These are phyloP conservation scores for Trichosanthes truncata DNA, from an alignment of 306 rosid species.

Conservation along the genomic window DNA sequence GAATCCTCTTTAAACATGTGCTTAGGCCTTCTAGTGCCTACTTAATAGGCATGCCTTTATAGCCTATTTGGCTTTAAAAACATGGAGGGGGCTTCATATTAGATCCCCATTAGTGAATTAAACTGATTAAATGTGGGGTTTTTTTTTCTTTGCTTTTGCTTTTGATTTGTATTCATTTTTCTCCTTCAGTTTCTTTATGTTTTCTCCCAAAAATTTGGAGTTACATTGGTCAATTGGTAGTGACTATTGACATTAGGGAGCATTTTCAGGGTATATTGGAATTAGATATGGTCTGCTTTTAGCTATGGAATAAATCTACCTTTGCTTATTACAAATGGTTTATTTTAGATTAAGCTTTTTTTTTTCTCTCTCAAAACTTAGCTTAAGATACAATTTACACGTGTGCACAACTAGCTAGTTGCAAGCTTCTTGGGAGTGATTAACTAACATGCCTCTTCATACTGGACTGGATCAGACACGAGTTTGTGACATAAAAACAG, in stretches of 20 bases:
- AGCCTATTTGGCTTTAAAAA: not conserved
- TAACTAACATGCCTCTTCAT: not conserved
- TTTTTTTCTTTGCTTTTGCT: not conserved
- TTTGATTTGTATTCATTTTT: not conserved
- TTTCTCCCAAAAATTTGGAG: constrained; percentile 9
- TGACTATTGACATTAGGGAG: constrained; percentile 1
- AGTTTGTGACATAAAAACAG: not conserved
- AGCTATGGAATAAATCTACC: not conserved
- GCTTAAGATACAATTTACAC: not conserved
- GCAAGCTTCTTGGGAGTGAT: not conserved
- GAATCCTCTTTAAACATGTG: constrained; percentile 16
- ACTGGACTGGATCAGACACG: not conserved
- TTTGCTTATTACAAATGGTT: not conserved
- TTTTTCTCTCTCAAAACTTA: not conserved
- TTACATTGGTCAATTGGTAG: constrained; percentile 7
- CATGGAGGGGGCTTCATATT: not conserved
- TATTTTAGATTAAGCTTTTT: not conserved
- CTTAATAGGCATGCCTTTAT: constrained; percentile 10
- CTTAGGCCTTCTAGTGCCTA: constrained; percentile 18
- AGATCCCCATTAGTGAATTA: not conserved
- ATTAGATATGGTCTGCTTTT: not conserved
- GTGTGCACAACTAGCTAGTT: not conserved
- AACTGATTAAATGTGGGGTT: not conserved
- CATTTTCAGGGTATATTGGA: not conserved
- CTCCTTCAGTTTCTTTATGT: not conserved